Evolutionary conservation across 306 rosid species (phyloP).

Genomic region (Sindora glabra): DNA sequence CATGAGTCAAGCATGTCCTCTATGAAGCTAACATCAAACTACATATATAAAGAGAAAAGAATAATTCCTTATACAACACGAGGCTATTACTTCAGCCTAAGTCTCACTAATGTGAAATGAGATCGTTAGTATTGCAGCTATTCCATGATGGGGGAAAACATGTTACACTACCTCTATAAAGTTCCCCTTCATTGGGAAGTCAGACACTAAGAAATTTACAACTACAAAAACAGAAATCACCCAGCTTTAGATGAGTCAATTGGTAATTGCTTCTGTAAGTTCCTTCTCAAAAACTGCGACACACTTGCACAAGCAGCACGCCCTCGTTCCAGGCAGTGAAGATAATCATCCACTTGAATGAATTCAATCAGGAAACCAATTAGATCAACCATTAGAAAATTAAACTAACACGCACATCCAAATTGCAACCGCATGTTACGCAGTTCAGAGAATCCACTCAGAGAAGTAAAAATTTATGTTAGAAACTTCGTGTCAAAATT

Average conservation of each 20-base stretch:
- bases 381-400: slow-evolving; percentile 7
- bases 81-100: no score
- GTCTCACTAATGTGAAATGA: no score
- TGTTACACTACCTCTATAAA: neutral
- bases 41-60: no score
- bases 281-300: slow-evolving; percentile 72
- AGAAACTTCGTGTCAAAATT: no score
- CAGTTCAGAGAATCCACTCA: no score
- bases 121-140: no score
- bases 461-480: no score
- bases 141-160: neutral
- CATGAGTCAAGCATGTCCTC: no score
- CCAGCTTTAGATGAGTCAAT: slow-evolving; percentile 31
- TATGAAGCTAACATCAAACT: no score
- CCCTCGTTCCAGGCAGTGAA: slow-evolving; percentile 83
- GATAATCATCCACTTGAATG: slow-evolving; percentile 67
- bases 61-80: no score
- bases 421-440: no score
- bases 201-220: neutral
- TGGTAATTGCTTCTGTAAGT: slow-evolving; percentile 42
- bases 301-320: slow-evolving; percentile 60
- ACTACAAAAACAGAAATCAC: slow-evolving; percentile 12
- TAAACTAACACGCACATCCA: neutral
- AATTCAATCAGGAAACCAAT: slow-evolving; percentile 18
- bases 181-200: neutral